Base-by-base conservation (phyloP, 441 rosid genomes). In the Pelargonium myrrhifolium region DNA sequence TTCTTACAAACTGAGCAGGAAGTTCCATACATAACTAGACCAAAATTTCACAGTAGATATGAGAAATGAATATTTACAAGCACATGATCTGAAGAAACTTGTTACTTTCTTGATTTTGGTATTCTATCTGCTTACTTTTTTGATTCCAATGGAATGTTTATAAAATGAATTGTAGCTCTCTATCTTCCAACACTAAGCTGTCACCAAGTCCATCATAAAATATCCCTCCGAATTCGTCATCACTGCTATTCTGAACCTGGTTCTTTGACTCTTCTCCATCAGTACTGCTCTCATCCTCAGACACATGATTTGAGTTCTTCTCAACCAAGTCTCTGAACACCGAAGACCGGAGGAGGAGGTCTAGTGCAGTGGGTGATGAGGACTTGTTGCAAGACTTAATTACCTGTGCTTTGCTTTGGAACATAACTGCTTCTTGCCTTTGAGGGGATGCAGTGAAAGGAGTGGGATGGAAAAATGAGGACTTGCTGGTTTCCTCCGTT, bases 261-360 rank as follows among this genome's bases (percentile, higher is more conserved):
- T 75, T 72, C 71, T 75, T 79, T 9, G 71, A 61, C 61, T 74
- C 83, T 31, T 75, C 82, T 1, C 72, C 82, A 22, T 82, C 80
- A 39, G 64, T 47, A 35, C 39, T 35, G 53, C 53, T 67, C 17
- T 80, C 86, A 61, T 81, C 87, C 60, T 68, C 80, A 0, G 76
- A 72, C 11, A 73, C 59, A 20, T 47, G 14, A 22, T 53, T 78
- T 1, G 83, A 69, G 42, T 84, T 86, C 87, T 80, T 80, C 75
- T 83, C 83, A 11, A 84, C 80, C 71, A 84, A 49, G 49, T 86
- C 84, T 64, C 66, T 77, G 66, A 86, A 86, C 31, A 82, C 61
- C 0, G 86, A 83, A 43, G 91, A 86, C n/a, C 85, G 87, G 26
- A 86, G 79, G 49, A 86, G 89, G 59, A 86, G 82, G 59, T 79